Base-by-base conservation (phyloP, 192 early-diverging fungal genomes). In the Pilaira anomala region DNA sequence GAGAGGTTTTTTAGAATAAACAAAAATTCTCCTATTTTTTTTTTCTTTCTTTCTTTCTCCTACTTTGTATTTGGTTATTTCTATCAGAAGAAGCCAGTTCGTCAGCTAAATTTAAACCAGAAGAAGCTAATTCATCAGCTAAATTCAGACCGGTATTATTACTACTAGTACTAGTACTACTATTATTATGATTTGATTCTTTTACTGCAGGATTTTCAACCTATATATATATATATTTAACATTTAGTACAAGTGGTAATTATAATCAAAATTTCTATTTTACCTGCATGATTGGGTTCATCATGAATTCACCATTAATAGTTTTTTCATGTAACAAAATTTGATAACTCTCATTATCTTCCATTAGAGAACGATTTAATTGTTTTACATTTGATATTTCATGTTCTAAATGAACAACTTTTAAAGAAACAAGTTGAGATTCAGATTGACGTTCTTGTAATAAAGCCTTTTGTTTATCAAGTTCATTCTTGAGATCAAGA, bases 331-430 rank as follows among this genome's bases (percentile, higher is more conserved):
- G 87, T 68, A 93, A 66, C 39, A 93, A 71, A 45, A 89, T 67
- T 69, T 93, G 91, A 75, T 86, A 91, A 56, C 85, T 82, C 69
- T 91, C 91, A 77, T 89, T 93, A 56, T 91, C 91, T 62, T 93
- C 88, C 81, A 83, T 83, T 57, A 92, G 76, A 16, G 83, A 76
- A 65, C 76, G 78, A 61, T 89, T 89, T 54, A 92, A 66, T 52
- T 87, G 81, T 29, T 81, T 80, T 7, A 88, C 77, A 70, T 90
- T 85, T 55, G 42, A 49, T 28, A 82, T 68, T 30, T 88, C 78
- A 46, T 77, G 69, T 62, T 85, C 81, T 7, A 89, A 78, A 19
- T 80, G 73, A 45, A 79, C 76, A 14, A 78, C 63, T 26, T 41
- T 61, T 55, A 49, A 69, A 0, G 75, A 66, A 33, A 79, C 76